Evolutionary conservation across 2,329 filamentous ascomycete species (phyloP), one percentile per base, ranked within the genome.

Genomic region (Hypoxylon sp.): DNA sequence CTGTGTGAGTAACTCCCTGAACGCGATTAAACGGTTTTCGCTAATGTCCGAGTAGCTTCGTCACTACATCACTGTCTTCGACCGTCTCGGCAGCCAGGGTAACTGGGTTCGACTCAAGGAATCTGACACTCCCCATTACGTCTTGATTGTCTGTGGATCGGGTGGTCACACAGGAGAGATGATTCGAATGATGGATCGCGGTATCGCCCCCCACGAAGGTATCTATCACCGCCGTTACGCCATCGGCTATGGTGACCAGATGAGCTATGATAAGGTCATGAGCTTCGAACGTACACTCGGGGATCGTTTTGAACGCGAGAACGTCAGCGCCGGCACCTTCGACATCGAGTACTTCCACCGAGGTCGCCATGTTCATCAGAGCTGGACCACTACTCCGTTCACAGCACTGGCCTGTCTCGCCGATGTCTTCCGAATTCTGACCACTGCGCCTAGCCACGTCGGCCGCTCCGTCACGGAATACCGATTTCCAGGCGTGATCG

Each of bases 151-250:
- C 25, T 90, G 98, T 23, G 96, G 96, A 57, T 97, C 93, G 2
- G 96, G 96, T 32, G 96, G 96, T 0, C 96, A 99, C 80, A 98
- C 96, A 0, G 90, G 93, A 51, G 96, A 99, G 80, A 97, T 99
- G 92, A 85, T 97, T 69, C 89, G 91, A 75, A 92, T 98, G 83
- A 88, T 99, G 73, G 83, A 84, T 62, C 82, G 84, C 72, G 87
- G 86, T 71, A 87, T 86, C 75, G 83, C 82, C 63, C 80, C 80
- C 7, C 38, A 21, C 41, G 84, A 83, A 70, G 48, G 77, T 59
- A 77, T 79, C 75, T 80, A 90, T 80, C 90, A 92, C 74, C 88
- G 96, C 25, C 95, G 93, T 28, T 99, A 97, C 79, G 82, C 97
- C 21, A 85, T 97, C 60, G 92, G 91, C 69, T 89, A 87, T 1